Conservation (phyloP, 345 rosid species). For the Aquilaria sinensis region DNA sequence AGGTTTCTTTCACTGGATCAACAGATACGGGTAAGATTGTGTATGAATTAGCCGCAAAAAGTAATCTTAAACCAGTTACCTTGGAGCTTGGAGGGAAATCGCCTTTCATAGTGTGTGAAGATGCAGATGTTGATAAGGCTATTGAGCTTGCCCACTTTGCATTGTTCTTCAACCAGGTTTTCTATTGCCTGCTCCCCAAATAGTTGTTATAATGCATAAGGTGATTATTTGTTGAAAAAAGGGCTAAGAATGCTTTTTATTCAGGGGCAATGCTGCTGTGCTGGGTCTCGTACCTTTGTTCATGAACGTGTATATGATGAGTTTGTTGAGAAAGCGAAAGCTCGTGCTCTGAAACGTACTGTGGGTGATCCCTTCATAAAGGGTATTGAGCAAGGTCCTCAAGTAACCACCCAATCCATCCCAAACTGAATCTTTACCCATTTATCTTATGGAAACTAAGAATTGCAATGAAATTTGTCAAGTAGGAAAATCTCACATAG, state of each 20-base stretch:
- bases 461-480: too few relatives aligned
- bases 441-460: too few relatives aligned
- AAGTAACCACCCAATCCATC: slow-evolving; percentile 31
- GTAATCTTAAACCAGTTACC: slow-evolving; percentile 95
- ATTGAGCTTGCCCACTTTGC: slow-evolving; percentile 94
- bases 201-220: background rate
- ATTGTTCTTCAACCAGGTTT: slow-evolving; percentile 90
- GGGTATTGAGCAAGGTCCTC: slow-evolving; percentile 95
- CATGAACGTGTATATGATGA: too few relatives aligned
- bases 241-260: background rate
- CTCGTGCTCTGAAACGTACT: slow-evolving; percentile 64
- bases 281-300: too few relatives aligned
- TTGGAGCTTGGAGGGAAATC: slow-evolving; percentile 98
- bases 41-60: slow-evolving; percentile 73
- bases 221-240: background rate
- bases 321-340: too few relatives aligned
- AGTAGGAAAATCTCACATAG: too few relatives aligned
- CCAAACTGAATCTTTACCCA: background rate
- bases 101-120: slow-evolving; percentile 85
- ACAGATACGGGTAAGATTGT: slow-evolving; percentile 69
- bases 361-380: slow-evolving; percentile 93
- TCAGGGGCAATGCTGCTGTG: too few relatives aligned
- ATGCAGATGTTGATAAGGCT: slow-evolving; percentile 81
- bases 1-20: slow-evolving; percentile 96
- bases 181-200: background rate